Percentiles rank a stretch among this genome's conserved stretches.
Conservation (phyloP, 257 asterid genomes). For the Eucommia ulmoides region DNA sequence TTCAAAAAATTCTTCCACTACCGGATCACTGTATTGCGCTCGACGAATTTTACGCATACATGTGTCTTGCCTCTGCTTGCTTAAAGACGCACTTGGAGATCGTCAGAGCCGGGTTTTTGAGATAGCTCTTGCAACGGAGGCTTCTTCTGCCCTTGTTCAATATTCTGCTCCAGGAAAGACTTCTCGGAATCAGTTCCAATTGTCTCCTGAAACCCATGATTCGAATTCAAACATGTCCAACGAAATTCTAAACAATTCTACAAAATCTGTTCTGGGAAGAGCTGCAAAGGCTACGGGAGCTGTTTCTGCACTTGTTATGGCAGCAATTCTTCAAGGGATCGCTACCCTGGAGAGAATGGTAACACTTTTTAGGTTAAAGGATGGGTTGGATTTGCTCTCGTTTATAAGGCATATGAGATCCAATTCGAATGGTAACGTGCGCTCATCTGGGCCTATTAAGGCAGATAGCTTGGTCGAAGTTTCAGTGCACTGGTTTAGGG, state of each 20-base stretch:
- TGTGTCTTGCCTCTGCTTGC: constrained; percentile 62
- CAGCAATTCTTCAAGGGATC: constrained; percentile 87
- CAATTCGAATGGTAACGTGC: constrained; percentile 70
- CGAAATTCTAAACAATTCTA: constrained; percentile 38
- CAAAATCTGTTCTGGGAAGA: constrained; percentile 39
- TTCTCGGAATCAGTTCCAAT: constrained; percentile 61
- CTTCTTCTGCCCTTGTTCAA: constrained; percentile 69
- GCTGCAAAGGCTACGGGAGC: constrained; percentile 57
- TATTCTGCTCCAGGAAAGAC: constrained; percentile 65
- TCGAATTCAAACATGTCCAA: constrained; percentile 36
- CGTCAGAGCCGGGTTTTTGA: constrained; percentile 97
- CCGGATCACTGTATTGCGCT: constrained; percentile 53
- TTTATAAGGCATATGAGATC: constrained; percentile 70
- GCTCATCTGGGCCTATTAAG: constrained; percentile 49
- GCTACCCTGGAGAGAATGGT: constrained; percentile 92
- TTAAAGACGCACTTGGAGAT: constrained; percentile 96
- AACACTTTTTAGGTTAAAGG: constrained; percentile 67
- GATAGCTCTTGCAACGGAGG: constrained; percentile 92
- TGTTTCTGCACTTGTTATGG: constrained; percentile 74
- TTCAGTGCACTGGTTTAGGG: constrained; percentile 94
- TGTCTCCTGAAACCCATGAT: constrained; percentile 65
- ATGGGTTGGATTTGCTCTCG: constrained; percentile 80
- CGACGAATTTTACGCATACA: constrained; percentile 72
- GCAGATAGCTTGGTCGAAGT: constrained; percentile 73
- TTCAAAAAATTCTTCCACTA: constrained; percentile 30